Evolutionary conservation across 306 rosid genomes (phyloP).

Genomic region (Quercus robur): DNA sequence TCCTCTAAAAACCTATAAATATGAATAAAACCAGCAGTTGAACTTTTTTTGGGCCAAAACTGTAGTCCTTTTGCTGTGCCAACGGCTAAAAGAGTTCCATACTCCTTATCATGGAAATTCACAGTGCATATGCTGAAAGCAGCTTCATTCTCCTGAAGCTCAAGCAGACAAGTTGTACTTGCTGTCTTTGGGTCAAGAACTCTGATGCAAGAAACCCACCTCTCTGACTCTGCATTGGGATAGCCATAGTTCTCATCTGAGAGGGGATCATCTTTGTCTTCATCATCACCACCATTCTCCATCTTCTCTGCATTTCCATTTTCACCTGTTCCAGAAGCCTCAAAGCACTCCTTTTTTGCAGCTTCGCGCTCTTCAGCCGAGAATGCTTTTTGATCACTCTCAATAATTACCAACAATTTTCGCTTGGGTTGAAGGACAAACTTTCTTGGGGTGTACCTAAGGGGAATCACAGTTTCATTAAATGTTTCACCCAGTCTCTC

Average conservation of each 20-base stretch:
- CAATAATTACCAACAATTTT: slow-evolving; percentile 77
- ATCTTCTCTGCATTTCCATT: slow-evolving; percentile 80
- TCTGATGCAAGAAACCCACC: slow-evolving; percentile 96
- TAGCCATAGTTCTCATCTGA: slow-evolving; percentile 95
- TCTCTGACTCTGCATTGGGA: slow-evolving; percentile 88
- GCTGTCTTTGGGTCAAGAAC: slow-evolving; percentile 90
- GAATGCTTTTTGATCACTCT: slow-evolving; percentile 95
- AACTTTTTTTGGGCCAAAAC: slow-evolving; percentile 71
- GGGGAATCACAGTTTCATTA: slow-evolving; percentile 91
- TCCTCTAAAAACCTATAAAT: slow-evolving; percentile 90
- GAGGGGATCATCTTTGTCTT: slow-evolving; percentile 71
- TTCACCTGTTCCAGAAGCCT: slow-evolving; percentile 68
- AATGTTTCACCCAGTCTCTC: slow-evolving; percentile 98
- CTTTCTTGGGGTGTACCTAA: slow-evolving; percentile 98
- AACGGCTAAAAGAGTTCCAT: slow-evolving; percentile 91
- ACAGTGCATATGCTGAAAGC: slow-evolving; percentile 93
- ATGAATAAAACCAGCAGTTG: slow-evolving; percentile 76
- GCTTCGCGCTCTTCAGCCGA: slow-evolving; percentile 93
- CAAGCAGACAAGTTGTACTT: slow-evolving; percentile 84
- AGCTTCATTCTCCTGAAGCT: slow-evolving; percentile 95
- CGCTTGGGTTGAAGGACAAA: slow-evolving; percentile 82
- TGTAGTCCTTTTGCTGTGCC: slow-evolving; percentile 96
- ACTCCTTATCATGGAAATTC: slow-evolving; percentile 92
- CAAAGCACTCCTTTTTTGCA: slow-evolving; percentile 85
- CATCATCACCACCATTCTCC: slow-evolving; percentile 95